phyloP scores from a whole-genome alignment of 1,284 basidiomycete genomes.

The Boletellus deceptivus region DNA sequence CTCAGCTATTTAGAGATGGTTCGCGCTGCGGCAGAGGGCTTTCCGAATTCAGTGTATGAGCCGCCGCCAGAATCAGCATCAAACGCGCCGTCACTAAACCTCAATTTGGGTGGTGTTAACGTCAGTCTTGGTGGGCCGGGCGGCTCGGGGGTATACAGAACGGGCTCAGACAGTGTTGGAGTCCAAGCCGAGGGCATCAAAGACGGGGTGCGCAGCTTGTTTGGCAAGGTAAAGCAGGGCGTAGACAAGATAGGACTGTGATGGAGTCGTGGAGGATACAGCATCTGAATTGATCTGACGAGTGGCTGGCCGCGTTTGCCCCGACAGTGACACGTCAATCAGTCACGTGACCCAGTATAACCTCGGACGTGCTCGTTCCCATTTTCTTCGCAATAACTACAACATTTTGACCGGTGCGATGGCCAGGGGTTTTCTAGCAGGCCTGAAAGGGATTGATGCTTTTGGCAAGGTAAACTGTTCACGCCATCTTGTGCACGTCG shows the following conservation, averaged over 20 bases:
- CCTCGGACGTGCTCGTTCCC: neutral
- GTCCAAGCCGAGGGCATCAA: constrained; percentile 81
- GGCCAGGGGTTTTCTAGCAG: constrained; percentile 74
- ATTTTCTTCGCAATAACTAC: constrained; percentile 18
- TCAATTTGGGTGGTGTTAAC: constrained; percentile 89
- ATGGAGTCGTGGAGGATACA: constrained; percentile 32
- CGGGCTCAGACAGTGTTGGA: constrained; percentile 65
- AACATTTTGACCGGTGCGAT: constrained; percentile 40
- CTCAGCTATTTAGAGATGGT: constrained; percentile 75
- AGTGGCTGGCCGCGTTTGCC: too few relatives aligned
- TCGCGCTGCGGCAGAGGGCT: constrained; percentile 56
- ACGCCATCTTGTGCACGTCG: constrained; percentile 8
- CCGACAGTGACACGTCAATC: constrained; percentile 23
- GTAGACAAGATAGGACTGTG: constrained; percentile 73
- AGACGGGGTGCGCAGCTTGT: constrained; percentile 81
- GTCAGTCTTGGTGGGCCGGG: constrained; percentile 84
- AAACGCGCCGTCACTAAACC: constrained; percentile 73
- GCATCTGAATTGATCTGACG: too few relatives aligned
- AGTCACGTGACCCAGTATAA: constrained; percentile 24
- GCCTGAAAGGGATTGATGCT: constrained; percentile 87
- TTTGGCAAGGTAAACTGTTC: constrained; percentile 84
- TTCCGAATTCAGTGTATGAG: constrained; percentile 65
- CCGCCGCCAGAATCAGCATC: constrained; percentile 67
- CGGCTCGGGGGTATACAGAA: constrained; percentile 80
- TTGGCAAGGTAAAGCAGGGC: constrained; percentile 86